Evolutionary conservation across 2,329 filamentous ascomycete species (phyloP).

Genomic region (Emericellopsis atlantica): DNA sequence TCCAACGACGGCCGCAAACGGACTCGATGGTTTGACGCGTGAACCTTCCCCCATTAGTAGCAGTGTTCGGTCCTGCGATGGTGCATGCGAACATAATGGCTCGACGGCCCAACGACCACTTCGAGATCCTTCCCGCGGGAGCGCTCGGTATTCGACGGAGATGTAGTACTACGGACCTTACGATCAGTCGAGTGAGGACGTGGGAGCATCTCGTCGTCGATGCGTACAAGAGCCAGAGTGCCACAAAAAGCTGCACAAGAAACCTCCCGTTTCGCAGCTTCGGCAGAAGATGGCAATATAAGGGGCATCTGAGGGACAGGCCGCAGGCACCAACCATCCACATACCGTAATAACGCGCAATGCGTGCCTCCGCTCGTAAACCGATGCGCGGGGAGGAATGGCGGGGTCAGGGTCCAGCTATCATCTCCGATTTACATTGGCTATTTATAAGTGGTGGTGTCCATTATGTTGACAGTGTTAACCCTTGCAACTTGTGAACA

Average conservation of each 20-base stretch:
- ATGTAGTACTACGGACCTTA: too few relatives aligned
- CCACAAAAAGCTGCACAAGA: constrained; percentile 1
- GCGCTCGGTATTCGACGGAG: neutral
- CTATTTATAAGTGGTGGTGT: neutral
- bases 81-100: constrained; percentile 1
- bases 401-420: neutral
- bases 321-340: too few relatives aligned
- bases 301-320: neutral
- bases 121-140: constrained; percentile 4
- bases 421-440: neutral
- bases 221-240: neutral
- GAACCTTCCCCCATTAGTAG: too few relatives aligned
- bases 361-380: neutral
- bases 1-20: neutral
- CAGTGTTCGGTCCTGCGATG: neutral
- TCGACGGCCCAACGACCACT: constrained; percentile 1
- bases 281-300: neutral
- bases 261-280: neutral
- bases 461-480: too few relatives aligned
- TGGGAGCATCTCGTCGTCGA: neutral
- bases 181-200: too few relatives aligned
- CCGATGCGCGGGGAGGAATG: neutral
- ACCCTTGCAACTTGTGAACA: too few relatives aligned
- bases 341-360: too few relatives aligned
- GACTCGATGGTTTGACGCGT: too few relatives aligned